These are phyloP conservation scores for Fusarium sp. DNA, from an alignment of 2,329 filamentous ascomycete species.

Conservation along the genomic window DNA sequence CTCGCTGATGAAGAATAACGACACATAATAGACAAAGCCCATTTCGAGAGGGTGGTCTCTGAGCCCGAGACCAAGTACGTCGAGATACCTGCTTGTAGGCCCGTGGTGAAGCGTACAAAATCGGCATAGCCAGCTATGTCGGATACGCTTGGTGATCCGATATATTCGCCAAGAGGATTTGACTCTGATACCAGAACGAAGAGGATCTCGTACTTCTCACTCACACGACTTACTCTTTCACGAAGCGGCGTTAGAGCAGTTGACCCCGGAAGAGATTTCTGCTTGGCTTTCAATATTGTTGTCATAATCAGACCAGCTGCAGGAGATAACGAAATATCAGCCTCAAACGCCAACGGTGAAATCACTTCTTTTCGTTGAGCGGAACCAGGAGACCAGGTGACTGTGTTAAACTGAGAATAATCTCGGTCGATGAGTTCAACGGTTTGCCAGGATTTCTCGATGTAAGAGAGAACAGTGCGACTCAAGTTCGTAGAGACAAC, in stretches of 20 bases:
- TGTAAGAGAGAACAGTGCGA: slow-evolving; percentile 59
- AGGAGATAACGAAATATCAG: slow-evolving; percentile 79
- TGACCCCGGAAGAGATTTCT: slow-evolving; percentile 70
- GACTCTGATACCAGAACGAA: slow-evolving; percentile 74
- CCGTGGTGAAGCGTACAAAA: slow-evolving; percentile 61
- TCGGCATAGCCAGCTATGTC: slow-evolving; percentile 60
- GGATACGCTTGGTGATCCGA: slow-evolving; percentile 51
- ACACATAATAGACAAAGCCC: slow-evolving; percentile 65
- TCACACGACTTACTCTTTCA: slow-evolving; percentile 64
- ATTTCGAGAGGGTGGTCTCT: slow-evolving; percentile 61
- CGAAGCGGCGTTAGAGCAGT: slow-evolving; percentile 60
- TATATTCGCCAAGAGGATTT: slow-evolving; percentile 55
- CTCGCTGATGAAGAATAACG: slow-evolving; percentile 52
- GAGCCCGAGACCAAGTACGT: slow-evolving; percentile 63
- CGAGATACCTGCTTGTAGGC: slow-evolving; percentile 53
- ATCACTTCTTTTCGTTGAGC: slow-evolving; percentile 43
- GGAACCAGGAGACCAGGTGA: slow-evolving; percentile 47
- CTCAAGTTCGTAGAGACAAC: slow-evolving; percentile 64
- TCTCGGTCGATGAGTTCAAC: slow-evolving; percentile 71
- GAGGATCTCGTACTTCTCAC: slow-evolving; percentile 72
- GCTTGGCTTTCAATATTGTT: slow-evolving; percentile 76
- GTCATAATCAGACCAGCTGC: slow-evolving; percentile 76
- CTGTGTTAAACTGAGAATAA: slow-evolving; percentile 56
- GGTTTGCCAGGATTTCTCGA: slow-evolving; percentile 61
- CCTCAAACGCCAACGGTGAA: slow-evolving; percentile 64